Evolutionary conservation across 2,329 filamentous ascomycete species (phyloP).

Genomic region (Trichoderma koningiopsis): DNA sequence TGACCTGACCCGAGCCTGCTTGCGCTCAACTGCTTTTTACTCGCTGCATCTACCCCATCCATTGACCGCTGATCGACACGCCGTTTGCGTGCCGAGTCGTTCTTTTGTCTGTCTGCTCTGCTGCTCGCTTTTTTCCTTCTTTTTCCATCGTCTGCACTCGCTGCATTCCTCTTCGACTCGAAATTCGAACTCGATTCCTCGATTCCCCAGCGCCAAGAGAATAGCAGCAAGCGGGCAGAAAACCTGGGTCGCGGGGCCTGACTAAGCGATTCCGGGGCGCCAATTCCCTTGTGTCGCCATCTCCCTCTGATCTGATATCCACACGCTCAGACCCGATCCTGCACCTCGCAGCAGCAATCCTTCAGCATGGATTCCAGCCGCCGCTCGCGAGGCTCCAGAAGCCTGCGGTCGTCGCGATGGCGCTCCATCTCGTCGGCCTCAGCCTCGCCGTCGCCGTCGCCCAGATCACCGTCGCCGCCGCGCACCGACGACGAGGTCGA

Average conservation of each 20-base stretch:
- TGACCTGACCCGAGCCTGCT: background rate
- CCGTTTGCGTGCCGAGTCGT: background rate
- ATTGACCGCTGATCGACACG: background rate
- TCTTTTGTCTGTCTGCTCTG: background rate
- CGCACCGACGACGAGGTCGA: background rate
- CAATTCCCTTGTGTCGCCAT: background rate
- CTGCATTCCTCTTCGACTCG: background rate
- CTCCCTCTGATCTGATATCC: background rate
- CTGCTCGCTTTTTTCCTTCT: background rate
- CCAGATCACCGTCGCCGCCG: background rate
- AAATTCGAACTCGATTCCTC: too few species aligned
- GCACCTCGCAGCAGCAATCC: background rate
- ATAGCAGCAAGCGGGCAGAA: background rate
- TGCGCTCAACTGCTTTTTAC: background rate
- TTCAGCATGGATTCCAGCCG: constrained; percentile 4
- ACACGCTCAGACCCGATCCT: constrained; percentile 16
- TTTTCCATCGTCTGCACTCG: background rate
- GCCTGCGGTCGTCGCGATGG: background rate
- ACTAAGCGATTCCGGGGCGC: background rate
- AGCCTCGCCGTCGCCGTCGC: background rate
- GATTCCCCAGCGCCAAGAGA: background rate
- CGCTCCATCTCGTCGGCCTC: background rate
- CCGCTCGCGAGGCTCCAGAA: background rate
- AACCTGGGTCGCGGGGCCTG: background rate
- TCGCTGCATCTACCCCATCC: background rate